These are phyloP conservation scores for Phytophthora boehmeriae DNA, from an alignment of 352 stramenopile genomes.

Conservation along the genomic window DNA sequence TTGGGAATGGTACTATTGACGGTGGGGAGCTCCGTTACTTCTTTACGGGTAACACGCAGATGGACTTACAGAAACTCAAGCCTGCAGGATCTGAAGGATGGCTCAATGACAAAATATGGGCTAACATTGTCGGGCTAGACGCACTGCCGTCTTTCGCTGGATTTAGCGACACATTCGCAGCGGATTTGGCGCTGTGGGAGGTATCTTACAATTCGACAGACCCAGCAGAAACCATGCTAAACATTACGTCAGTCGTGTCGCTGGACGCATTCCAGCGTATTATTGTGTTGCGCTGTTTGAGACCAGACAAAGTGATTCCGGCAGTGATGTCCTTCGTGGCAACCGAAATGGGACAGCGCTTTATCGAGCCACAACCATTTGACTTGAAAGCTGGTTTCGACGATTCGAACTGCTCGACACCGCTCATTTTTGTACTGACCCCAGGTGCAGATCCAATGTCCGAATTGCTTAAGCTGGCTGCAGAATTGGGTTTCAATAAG, in stretches of 20 bases:
- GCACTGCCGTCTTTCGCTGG: constrained; percentile 52
- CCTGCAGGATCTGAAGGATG: constrained; percentile 62
- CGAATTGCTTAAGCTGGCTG: constrained; percentile 92
- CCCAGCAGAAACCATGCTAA: constrained; percentile 68
- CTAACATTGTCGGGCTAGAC: constrained; percentile 82
- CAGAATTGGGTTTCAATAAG: constrained; percentile 91
- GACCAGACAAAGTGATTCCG: constrained; percentile 93
- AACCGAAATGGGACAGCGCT: constrained; percentile 88
- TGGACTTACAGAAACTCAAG: constrained; percentile 86
- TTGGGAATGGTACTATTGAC: constrained; percentile 80
- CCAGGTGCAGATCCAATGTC: constrained; percentile 95
- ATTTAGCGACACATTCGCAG: constrained; percentile 61
- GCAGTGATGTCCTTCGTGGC: constrained; percentile 92
- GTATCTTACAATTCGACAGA: constrained; percentile 88
- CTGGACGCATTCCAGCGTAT: constrained; percentile 92
- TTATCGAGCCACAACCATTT: constrained; percentile 94
- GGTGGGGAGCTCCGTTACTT: constrained; percentile 88
- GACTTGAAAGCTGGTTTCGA: constrained; percentile 92
- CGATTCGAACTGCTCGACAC: constrained; percentile 94
- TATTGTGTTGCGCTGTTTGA: constrained; percentile 90
- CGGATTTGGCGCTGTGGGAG: constrained; percentile 68
- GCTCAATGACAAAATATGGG: constrained; percentile 92
- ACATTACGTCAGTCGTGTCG: constrained; percentile 50
- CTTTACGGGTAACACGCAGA: constrained; percentile 92
- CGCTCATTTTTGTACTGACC: constrained; percentile 96